A percentile compares a stretch with the other conserved stretches of the same genome.
phyloP scores from a whole-genome alignment of 2,329 filamentous ascomycete species.

The Pseudocercospora eumusae region DNA sequence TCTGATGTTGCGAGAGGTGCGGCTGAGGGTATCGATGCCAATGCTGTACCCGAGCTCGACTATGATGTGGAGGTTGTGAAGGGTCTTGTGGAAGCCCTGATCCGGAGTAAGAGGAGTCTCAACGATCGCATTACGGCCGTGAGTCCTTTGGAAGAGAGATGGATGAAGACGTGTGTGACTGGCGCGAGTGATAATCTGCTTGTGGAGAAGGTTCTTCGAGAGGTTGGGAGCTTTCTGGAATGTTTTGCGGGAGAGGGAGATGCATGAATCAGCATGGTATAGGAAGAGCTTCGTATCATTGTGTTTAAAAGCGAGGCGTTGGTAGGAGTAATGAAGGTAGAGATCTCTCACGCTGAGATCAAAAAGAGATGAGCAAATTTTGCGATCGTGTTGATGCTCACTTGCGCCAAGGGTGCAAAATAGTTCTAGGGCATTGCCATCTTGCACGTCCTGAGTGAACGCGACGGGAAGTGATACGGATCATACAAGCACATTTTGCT shows the following conservation, averaged over 20 bases:
- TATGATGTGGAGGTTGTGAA: slow-evolving; percentile 73
- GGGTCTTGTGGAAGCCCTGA: slow-evolving; percentile 81
- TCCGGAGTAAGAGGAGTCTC: slow-evolving; percentile 63
- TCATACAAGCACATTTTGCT: too few relatives aligned
- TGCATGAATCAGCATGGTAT: not conserved
- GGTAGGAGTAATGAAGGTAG: not conserved
- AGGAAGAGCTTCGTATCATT: not conserved
- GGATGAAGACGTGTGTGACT: slow-evolving; percentile 51
- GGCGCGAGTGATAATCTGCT: slow-evolving; percentile 56
- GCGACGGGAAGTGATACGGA: too few relatives aligned
- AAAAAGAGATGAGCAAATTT: not conserved
- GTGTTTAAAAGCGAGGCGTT: not conserved
- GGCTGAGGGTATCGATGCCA: slow-evolving; percentile 59
- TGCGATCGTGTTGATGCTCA: not conserved
- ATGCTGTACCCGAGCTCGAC: slow-evolving; percentile 68
- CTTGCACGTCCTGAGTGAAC: too few relatives aligned
- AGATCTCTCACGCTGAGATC: not conserved
- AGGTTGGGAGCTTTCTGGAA: slow-evolving; percentile 60
- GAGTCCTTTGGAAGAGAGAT: slow-evolving; percentile 70
- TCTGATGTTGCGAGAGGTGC: slow-evolving; percentile 65
- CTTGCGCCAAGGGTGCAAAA: too few relatives aligned
- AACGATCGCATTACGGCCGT: slow-evolving; percentile 72
- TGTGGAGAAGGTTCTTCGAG: slow-evolving; percentile 72
- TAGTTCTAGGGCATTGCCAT: too few relatives aligned
- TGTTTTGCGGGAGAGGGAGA: slow-evolving; percentile 40